These are phyloP conservation scores for Amylocystis lapponica DNA, from an alignment of 768 basidiomycete genomes.

Conservation along the genomic window DNA sequence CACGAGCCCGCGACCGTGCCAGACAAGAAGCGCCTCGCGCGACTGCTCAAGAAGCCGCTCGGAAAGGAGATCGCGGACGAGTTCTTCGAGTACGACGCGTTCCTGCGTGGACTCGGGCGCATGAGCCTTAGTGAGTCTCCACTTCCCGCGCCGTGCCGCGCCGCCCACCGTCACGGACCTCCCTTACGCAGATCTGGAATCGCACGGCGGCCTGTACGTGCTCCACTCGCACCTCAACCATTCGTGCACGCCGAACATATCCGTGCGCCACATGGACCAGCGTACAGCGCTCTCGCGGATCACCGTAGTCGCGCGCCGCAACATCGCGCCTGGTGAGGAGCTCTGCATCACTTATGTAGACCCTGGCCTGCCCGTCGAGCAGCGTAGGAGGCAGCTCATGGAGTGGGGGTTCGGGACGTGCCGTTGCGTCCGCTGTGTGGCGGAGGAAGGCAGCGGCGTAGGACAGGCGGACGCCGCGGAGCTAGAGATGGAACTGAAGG, in stretches of 20 bases:
- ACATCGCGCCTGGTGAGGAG: conserved; percentile 69
- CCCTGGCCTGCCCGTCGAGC: conserved; percentile 40
- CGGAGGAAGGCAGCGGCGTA: conserved; percentile 37
- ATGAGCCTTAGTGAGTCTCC: conserved; percentile 71
- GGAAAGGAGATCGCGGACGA: conserved; percentile 45
- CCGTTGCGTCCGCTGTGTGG: conserved; percentile 57
- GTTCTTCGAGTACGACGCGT: conserved; percentile 73
- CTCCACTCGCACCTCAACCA: conserved; percentile 89
- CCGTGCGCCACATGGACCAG: conserved; percentile 71
- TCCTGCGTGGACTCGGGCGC: conserved; percentile 64
- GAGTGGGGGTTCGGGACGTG: conserved; percentile 79
- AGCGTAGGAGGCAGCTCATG: conserved; percentile 47
- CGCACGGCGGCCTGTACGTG: conserved; percentile 80
- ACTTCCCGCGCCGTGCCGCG: not conserved
- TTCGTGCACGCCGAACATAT: conserved; percentile 72
- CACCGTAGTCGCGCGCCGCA: conserved; percentile 59
- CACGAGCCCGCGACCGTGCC: conserved; percentile 42
- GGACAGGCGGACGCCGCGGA: conserved; percentile 14
- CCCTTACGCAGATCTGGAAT: conserved; percentile 84
- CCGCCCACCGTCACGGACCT: conserved; percentile 18
- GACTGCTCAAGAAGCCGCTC: conserved; percentile 44
- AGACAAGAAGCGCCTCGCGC: conserved; percentile 54
- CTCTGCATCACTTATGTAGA: conserved; percentile 76
- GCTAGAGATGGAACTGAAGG: conserved; percentile 56
- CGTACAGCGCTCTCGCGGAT: conserved; percentile 68